Base-by-base conservation (phyloP, 2,329 filamentous ascomycete species). In the Exophiala oligosperma region DNA sequence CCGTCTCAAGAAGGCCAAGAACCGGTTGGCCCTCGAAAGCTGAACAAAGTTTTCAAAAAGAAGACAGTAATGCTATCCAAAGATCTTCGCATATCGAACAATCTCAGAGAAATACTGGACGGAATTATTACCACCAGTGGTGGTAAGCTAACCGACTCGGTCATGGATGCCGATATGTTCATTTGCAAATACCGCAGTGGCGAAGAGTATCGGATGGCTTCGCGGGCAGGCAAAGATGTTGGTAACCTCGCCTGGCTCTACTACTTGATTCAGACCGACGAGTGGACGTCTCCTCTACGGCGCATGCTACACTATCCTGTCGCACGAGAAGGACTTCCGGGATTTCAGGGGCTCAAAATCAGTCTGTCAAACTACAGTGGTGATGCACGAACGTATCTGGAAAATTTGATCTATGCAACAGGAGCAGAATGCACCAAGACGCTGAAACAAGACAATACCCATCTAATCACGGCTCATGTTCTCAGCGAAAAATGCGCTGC, bases 331-430 rank as follows among this genome's bases (percentile, higher is more conserved):
- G 90, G 91, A 1, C 86, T 99, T 37, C 84, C 88, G 0, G 92
- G 91, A 0, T 97, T 99, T 70, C 74, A 88, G 58, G 79, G 82
- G 6, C 80, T 89, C 72, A 85, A 82, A 52, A 94, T 99, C 68
- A 96, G 92, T 57, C 81, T 99, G 4, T 97, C 94, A 4, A 99
- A 97, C 73, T 99, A 99, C 71, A 91, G 91, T 47, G 94, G 94
- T 32, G 94, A 99, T 73, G 91, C 94, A 14, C 86, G 94, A 48
- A 86, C 91, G 52, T 99, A 97, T 69, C 81, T 99, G 3, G 92
- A 97, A 73, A 97, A 96, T 66, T 81, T 99, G 38, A 89, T 97
- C 67, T 85, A 80, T 60, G 92, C 92, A 24, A 82, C 88, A 14
- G 94, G 94, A 14, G 93, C 90, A 7, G 87, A 89, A 61, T 97